Evolutionary conservation across 441 rosid species (phyloP).

Genomic region (Codiaeum variegatum): DNA sequence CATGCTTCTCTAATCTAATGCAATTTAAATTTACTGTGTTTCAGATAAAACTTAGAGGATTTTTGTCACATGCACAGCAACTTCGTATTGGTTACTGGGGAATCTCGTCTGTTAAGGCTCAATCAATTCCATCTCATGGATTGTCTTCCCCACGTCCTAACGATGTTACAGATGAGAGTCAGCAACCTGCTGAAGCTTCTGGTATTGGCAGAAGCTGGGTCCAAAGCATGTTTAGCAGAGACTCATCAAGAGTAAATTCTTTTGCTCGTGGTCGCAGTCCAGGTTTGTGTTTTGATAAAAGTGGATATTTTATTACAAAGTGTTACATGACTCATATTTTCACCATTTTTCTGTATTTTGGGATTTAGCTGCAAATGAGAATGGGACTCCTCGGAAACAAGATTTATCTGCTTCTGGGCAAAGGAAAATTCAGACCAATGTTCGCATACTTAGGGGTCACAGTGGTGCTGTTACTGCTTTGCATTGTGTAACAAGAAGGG

Average conservation of each 20-base stretch:
- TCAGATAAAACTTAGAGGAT: conserved; percentile 94
- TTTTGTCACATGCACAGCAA: conserved; percentile 90
- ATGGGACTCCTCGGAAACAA: conserved; percentile 44
- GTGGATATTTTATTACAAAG: conserved; percentile 3
- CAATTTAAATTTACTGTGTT: conserved; percentile 21
- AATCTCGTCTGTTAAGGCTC: conserved; percentile 64
- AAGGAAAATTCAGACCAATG: conserved; percentile 89
- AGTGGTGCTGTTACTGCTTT: conserved; percentile 91
- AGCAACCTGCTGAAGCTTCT: conserved; percentile 94
- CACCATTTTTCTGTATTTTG: conserved; percentile 5
- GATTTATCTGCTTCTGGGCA: conserved; percentile 72
- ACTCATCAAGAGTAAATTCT: conserved; percentile 71
- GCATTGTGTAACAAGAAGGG: conserved; percentile 95
- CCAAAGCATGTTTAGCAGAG: conserved; percentile 99
- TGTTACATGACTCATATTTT: neutral
- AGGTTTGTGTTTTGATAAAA: conserved; percentile 37
- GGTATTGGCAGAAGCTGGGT: conserved; percentile 98
- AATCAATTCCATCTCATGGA: conserved; percentile 55
- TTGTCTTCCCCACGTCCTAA: conserved; percentile 81
- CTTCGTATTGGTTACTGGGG: conserved; percentile 95
- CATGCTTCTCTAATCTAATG: neutral
- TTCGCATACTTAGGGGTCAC: conserved; percentile 89
- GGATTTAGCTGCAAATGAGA: conserved; percentile 22
- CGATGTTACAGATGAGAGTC: conserved; percentile 66
- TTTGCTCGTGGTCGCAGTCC: conserved; percentile 76